phyloP scores from a whole-genome alignment of 1,284 basidiomycete species.

The Stereum hirsutum region DNA sequence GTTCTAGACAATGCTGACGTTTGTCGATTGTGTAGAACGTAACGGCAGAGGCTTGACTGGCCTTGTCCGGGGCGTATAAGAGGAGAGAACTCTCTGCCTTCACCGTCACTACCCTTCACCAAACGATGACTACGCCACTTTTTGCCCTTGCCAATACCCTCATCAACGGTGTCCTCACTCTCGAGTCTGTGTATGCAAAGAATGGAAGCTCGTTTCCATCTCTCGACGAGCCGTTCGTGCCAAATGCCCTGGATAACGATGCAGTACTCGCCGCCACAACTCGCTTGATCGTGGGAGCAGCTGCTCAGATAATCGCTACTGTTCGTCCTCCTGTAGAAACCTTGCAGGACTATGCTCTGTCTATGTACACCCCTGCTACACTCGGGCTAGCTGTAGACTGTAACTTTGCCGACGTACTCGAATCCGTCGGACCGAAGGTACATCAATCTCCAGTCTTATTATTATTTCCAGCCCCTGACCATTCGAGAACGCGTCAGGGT shows the following conservation, averaged over 20 bases:
- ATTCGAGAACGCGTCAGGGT: too few species aligned
- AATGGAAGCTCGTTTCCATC: conserved; percentile 14
- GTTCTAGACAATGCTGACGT: too few species aligned
- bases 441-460: too few species aligned
- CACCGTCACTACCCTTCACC: too few species aligned
- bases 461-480: too few species aligned
- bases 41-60: too few species aligned
- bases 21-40: too few species aligned
- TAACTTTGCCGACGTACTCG: conserved; percentile 5
- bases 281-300: conserved; percentile 5
- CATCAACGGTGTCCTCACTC: conserved; percentile 13
- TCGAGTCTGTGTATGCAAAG: conserved; percentile 15
- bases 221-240: conserved; percentile 17
- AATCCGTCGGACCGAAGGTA: conserved; percentile 4
- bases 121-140: conserved; percentile 10
- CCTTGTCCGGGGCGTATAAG: too few species aligned
- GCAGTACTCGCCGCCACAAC: not conserved
- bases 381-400: conserved; percentile 1
- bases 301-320: conserved; percentile 7
- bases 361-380: conserved; percentile 2
- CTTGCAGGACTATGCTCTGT: conserved; percentile 2
- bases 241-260: conserved; percentile 5
- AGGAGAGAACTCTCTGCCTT: too few species aligned
- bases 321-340: conserved; percentile 6
- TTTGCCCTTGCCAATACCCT: conserved; percentile 16